Conservation (phyloP, 805 yeast species). For the Wickerhamomyces chambardii region DNA sequence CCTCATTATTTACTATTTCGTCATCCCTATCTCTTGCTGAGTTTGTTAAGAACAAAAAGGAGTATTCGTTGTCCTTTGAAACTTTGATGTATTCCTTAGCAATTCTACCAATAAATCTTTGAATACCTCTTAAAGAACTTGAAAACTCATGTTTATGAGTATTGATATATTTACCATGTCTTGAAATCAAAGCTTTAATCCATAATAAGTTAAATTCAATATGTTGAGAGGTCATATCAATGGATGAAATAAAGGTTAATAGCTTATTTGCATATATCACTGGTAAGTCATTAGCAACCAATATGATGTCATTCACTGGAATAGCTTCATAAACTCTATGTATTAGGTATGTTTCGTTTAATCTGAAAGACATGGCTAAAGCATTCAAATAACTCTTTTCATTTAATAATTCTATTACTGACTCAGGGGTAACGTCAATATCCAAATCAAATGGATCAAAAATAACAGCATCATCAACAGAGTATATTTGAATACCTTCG, state of each 20-base stretch:
- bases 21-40: constrained; percentile 19
- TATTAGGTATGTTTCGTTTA: constrained; percentile 72
- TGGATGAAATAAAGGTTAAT: constrained; percentile 59
- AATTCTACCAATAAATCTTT: constrained; percentile 62
- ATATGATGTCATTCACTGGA: constrained; percentile 58
- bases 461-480: constrained; percentile 62
- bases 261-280: constrained; percentile 63
- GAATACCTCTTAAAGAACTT: constrained; percentile 58
- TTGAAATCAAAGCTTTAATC: constrained; percentile 59
- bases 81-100: constrained; percentile 64
- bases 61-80: constrained; percentile 43
- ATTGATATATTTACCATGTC: constrained; percentile 72
- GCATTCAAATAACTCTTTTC: constrained; percentile 62
- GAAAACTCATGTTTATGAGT: constrained; percentile 53
- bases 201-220: constrained; percentile 78
- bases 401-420: constrained; percentile 50
- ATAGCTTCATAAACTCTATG: constrained; percentile 66
- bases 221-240: constrained; percentile 66
- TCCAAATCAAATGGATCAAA: constrained; percentile 97
- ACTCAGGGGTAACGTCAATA: constrained; percentile 80
- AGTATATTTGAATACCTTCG: constrained; percentile 79
- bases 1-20: constrained; percentile 19
- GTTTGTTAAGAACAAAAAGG: constrained; percentile 40
- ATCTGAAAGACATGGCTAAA: constrained; percentile 85
- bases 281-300: constrained; percentile 68